phyloP scores from a whole-genome alignment of 1,139 yeast species.

The Pneumocystis jirovecii region DNA sequence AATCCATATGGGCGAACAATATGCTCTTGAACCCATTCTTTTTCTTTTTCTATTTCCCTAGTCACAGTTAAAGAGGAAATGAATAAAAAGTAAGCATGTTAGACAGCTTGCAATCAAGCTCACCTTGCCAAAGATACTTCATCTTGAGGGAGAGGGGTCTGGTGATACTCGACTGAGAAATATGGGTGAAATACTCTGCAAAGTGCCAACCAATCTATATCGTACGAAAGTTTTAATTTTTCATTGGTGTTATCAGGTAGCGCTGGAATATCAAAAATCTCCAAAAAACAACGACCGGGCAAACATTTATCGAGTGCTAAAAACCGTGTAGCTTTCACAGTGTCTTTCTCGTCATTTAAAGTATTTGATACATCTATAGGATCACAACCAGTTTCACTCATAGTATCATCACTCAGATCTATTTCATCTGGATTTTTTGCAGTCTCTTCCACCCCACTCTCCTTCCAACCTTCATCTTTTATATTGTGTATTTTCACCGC shows the following conservation, averaged over 20 bases:
- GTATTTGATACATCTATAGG: conserved; percentile 29
- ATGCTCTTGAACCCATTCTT: conserved; percentile 22
- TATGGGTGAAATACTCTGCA: conserved; percentile 20
- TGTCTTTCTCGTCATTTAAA: conserved; percentile 11
- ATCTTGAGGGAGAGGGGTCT: conserved; percentile 10
- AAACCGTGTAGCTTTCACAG: conserved; percentile 35
- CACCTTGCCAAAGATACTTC: conserved; percentile 2
- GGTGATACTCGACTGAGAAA: conserved; percentile 13
- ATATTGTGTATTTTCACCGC: conserved; percentile 36
- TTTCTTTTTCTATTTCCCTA: conserved; percentile 16
- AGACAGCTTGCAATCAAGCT: not conserved
- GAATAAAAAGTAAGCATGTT: not conserved
- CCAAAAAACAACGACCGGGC: conserved; percentile 43
- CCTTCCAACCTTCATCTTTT: not conserved
- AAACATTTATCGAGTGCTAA: conserved; percentile 77
- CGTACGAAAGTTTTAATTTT: conserved; percentile 19
- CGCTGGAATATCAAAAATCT: conserved; percentile 26
- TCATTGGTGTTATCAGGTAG: conserved; percentile 9
- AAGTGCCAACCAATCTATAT: conserved; percentile 29
- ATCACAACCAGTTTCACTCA: conserved; percentile 25
- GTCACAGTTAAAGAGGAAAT: conserved; percentile 7
- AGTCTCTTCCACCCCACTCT: not conserved
- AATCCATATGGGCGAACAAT: conserved; percentile 15
- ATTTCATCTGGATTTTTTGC: conserved; percentile 21
- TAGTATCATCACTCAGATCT: conserved; percentile 19